Evolutionary conservation across 2,329 filamentous ascomycete species (phyloP).

Genomic region (Botrytis cinerea): DNA sequence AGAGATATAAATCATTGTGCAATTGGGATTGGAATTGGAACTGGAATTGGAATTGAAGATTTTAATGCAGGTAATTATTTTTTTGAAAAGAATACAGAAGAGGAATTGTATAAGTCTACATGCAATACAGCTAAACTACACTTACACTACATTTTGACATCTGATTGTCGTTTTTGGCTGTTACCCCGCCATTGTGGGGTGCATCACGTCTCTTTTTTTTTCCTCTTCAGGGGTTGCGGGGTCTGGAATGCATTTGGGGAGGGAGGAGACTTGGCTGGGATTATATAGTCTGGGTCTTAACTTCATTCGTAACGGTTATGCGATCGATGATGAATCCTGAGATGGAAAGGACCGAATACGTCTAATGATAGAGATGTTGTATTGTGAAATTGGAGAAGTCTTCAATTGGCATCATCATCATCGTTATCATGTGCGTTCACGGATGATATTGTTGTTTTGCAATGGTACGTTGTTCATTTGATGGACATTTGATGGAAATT

Average conservation of each 20-base stretch:
- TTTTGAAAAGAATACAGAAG: too few species aligned
- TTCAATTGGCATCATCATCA: not conserved
- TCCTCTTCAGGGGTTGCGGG: not conserved
- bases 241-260: not conserved
- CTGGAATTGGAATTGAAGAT: not conserved
- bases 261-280: not conserved
- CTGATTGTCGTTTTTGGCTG: not conserved
- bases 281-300: not conserved
- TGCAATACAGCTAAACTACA: too few species aligned
- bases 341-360: constrained; percentile 1
- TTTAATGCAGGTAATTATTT: not conserved
- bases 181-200: constrained; percentile 15
- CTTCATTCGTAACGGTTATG: too few species aligned
- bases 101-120: too few species aligned
- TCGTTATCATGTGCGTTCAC: not conserved
- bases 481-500: too few species aligned
- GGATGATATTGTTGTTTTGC: not conserved
- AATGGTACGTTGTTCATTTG: not conserved
- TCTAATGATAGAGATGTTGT: not conserved
- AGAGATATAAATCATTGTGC: not conserved
- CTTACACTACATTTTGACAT: not conserved
- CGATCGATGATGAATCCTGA: not conserved
- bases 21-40: not conserved
- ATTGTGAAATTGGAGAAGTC: not conserved
- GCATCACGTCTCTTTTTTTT: not conserved